Base-by-base conservation (phyloP, 805 yeast species). In the Pichia phayaonensis region DNA sequence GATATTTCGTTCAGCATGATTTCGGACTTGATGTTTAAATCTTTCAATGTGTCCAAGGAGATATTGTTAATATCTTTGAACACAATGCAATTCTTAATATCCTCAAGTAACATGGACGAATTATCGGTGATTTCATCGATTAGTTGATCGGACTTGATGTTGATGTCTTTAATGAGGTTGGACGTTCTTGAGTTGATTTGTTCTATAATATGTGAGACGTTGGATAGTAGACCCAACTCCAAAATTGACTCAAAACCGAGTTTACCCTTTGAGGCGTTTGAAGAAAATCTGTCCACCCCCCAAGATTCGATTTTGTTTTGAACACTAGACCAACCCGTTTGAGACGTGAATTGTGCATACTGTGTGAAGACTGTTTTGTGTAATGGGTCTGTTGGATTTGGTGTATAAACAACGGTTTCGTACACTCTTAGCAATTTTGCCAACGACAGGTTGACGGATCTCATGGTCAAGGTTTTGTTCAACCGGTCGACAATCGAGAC, bases 241-340 rank as follows among this genome's bases (percentile, higher is more conserved):
- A 92, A 72, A 2, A 94, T 97, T 2, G 79, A 66, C 55, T 94
- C 98, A 58, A 92, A 90, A 0, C 97, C 99, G 29, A 68, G 58
- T 58, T 82, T 84, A 29, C 99, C 99, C 58, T 79, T 79, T 49
- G 68, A 69, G 16, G 98, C 97, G 66, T 92, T 92, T 64, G 87
- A 94, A 43, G 83, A 80, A 67, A 92, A 94, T 64, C 97, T 73
- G 61, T 86, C 87, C 7, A 88, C 84, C 0, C 90, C 80, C 96
- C 97, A 92, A 46, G 89, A 95, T 66, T 92, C 99, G 54, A 92
- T 73, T 65, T 86, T 83, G 62, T 81, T 86, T 64, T 95, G 85
- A 6, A 94, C 67, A 52, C 79, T 75, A 49, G 74, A 68, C 68
- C 89, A 76, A 3, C 84, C 72, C 10, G 89, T 87, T 65, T 83